Evolutionary conservation across 2,329 filamentous ascomycete genomes (phyloP), one percentile per base, ranked within the genome.

Genomic region (Colletotrichum zoysiae): DNA sequence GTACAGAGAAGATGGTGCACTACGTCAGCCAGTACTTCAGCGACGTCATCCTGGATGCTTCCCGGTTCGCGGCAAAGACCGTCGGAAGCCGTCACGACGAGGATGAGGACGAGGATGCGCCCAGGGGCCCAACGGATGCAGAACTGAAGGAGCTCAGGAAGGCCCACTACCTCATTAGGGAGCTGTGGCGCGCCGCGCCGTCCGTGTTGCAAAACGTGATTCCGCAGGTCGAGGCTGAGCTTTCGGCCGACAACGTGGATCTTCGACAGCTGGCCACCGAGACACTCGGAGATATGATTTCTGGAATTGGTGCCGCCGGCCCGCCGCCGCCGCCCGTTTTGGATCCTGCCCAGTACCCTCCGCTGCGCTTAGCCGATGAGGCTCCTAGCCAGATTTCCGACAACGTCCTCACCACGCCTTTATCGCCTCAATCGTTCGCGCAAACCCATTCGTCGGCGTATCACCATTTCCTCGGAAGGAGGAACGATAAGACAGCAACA

Each of bases 21-120:
- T 94, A 97, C 76, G 92, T 98, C 67, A 95, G 94, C 75, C 95
- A 97, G 78, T 99, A 98, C 81, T 99, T 99, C 80, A 97, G 95
- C 81, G 95, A 97, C 68, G 95, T 98, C 63, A 97, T 99, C 70
- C 91, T 98, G 73, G 95, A 98, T 78, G 93, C 95, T 4, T 95
- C 91, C 48, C 89, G 85, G 16, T 86, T 89, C 57, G 85, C 84
- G 26, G 84, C 84, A 12, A 86, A 87, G 75, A 74, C 84, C 65
- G 91, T 90, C 74, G 89, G 88, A 5, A 84, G 86, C 67, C 88
- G 87, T 71, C 87, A 87, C 50, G 85, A 86, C 23, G 88, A 88
- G 35, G 91, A 92, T 26, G 89, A 93, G 71, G 90, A 92, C 60
- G 89, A 93, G 65, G 86, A 89, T 58, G 81, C 78, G 12, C 82